Evolutionary conservation across 306 rosid species (phyloP), one percentile per base, ranked within the genome.

Genomic region (Pachyrhizus erosus): DNA sequence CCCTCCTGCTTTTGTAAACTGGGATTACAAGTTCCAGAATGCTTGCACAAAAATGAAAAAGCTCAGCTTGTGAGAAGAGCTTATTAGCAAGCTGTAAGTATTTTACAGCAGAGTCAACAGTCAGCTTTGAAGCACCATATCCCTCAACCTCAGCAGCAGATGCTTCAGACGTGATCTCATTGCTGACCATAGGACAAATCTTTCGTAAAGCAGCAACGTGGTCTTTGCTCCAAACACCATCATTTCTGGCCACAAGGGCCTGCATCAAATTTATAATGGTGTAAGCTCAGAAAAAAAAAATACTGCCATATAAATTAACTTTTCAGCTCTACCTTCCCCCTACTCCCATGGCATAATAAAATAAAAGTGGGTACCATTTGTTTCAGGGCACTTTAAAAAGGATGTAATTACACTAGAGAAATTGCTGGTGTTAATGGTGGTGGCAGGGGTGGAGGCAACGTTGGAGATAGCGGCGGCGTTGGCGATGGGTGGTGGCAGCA

Each of bases 61-160:
- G 97, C 83, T 96, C 99, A 49, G 99, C 99, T 88, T 96, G 99
- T 46, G 97, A 92, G 88, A 96, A 96, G 78, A 93, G 98, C 85
- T 93, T 96, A 80, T 96, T 96, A 57, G 99, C 99, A 12, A 96
- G 99, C 90, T 96, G 99, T 60, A 96, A 90, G 84, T 96, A 92
- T 81, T 96, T 93, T 84, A 96, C 99, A 7, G 99, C 99, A 76
- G 98, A 96, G 83, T 93, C 99, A 75, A 96, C 94, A 0, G 98
- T 93, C 75, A 96, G 91, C 80, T 92, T 96, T 64, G 99, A 96
- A 78, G 99, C 97, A 65, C 99, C 99, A 48, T 96, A 96, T 77
- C 99, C 99, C 91, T 96, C 99, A 8, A 96, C 92, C 92, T 96
- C 99, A 15, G 98, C 98, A 34, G 99, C 99, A 69, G 99, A 90